Conservation (phyloP, 2,329 filamentous ascomycete genomes). For the Ceratocystis alfenasii region DNA sequence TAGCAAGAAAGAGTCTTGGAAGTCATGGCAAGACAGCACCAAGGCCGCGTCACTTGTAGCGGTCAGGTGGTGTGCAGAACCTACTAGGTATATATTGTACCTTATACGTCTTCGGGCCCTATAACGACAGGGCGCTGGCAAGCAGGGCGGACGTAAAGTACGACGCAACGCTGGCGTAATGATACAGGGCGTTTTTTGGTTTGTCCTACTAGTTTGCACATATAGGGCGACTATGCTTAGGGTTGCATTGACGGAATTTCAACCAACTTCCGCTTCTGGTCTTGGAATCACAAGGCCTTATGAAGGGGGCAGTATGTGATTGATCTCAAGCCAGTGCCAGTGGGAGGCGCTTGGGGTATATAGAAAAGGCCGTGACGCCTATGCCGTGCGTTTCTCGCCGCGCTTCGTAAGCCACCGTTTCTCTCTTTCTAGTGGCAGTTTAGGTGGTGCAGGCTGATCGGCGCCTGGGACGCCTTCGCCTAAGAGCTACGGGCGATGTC, state of each 20-base stretch:
- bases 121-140: no score
- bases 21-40: not conserved
- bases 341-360: not conserved
- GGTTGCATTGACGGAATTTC: not conserved
- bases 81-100: not conserved
- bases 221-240: not conserved
- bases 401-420: not conserved
- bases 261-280: not conserved
- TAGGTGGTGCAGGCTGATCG: not conserved
- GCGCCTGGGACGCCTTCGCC: not conserved
- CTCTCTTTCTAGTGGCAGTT: not conserved
- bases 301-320: not conserved
- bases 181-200: not conserved
- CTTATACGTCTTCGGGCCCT: not conserved
- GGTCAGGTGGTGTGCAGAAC: not conserved
- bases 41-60: not conserved
- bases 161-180: not conserved
- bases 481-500: no score
- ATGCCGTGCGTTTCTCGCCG: not conserved
- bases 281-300: not conserved
- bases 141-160: not conserved
- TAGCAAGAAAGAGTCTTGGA: not conserved
- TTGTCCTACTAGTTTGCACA: not conserved
- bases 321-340: not conserved
- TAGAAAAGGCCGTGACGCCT: not conserved